Evolutionary conservation across 1,284 basidiomycete species (phyloP).

Genomic region (Cryptococcus wingfieldii): DNA sequence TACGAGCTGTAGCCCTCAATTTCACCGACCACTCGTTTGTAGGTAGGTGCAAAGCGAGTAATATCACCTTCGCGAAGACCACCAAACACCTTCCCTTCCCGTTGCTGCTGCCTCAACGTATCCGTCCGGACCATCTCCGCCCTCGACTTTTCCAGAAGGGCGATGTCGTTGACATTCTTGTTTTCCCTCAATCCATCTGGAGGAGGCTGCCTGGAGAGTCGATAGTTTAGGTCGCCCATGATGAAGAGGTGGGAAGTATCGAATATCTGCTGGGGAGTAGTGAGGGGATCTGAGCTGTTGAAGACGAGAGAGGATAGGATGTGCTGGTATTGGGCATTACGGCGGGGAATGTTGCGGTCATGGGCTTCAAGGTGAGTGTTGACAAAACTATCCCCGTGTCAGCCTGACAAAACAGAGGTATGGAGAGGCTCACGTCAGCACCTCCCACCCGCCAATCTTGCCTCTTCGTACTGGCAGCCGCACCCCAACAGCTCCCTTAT

Average conservation of each 20-base stretch:
- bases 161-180: conserved; percentile 29
- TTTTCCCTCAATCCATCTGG: conserved; percentile 26
- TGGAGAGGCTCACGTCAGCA: conserved; percentile 65
- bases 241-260: conserved; percentile 79
- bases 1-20: conserved; percentile 71
- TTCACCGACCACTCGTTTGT: conserved; percentile 76
- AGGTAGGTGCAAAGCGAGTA: conserved; percentile 78
- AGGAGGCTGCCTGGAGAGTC: conserved; percentile 59
- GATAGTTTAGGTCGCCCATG: conserved; percentile 87
- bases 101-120: conserved; percentile 64
- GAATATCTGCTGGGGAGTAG: conserved; percentile 61
- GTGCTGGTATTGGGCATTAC: conserved; percentile 71
- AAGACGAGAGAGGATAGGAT: conserved; percentile 83
- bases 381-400: conserved; percentile 65
- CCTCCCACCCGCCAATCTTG: conserved; percentile 60
- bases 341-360: conserved; percentile 63
- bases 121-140: conserved; percentile 69
- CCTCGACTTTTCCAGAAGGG: conserved; percentile 57
- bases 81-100: conserved; percentile 62
- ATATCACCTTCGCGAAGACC: conserved; percentile 77
- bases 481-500: conserved; percentile 91
- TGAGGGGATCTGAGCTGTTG: conserved; percentile 54
- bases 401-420: not conserved
- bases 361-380: conserved; percentile 86
- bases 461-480: conserved; percentile 64